Conservation (phyloP, 2,329 filamentous ascomycete genomes). For the Venturia aucupariae region DNA sequence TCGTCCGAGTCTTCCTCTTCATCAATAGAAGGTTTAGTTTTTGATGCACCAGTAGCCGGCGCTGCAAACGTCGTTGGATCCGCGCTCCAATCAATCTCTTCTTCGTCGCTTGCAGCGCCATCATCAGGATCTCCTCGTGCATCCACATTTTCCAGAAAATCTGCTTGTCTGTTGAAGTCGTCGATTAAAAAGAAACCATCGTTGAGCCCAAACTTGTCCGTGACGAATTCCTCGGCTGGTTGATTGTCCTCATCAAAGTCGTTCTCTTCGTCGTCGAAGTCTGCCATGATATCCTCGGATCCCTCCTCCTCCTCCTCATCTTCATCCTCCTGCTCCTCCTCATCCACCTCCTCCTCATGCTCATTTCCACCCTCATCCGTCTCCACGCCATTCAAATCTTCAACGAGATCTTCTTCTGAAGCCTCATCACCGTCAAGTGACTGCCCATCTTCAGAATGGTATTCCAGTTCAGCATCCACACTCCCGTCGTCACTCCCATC, state of each 20-base stretch:
- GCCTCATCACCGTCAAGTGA: slow-evolving; percentile 24
- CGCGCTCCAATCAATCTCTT: slow-evolving; percentile 78
- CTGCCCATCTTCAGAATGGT: slow-evolving; percentile 26
- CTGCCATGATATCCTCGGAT: slow-evolving; percentile 23
- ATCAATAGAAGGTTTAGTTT: slow-evolving; percentile 24
- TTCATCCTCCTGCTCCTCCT: too few relatives aligned
- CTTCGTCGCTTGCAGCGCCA: slow-evolving; percentile 69
- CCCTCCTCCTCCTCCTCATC: slow-evolving; percentile 28
- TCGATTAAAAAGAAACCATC: slow-evolving; percentile 98
- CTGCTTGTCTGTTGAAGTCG: slow-evolving; percentile 89
- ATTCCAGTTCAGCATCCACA: slow-evolving; percentile 16
- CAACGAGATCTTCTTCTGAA: slow-evolving; percentile 23
- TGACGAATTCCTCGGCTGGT: slow-evolving; percentile 47
- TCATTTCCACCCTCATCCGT: slow-evolving; percentile 32
- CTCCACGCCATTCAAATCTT: slow-evolving; percentile 22
- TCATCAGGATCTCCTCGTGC: slow-evolving; percentile 65
- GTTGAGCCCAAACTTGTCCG: slow-evolving; percentile 79
- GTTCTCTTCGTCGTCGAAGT: slow-evolving; percentile 36
- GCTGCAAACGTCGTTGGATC: slow-evolving; percentile 51
- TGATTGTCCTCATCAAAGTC: slow-evolving; percentile 33
- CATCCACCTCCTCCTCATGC: slow-evolving; percentile 25
- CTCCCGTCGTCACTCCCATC: slow-evolving; percentile 17
- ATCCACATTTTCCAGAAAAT: slow-evolving; percentile 82
- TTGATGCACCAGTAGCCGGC: neutral
- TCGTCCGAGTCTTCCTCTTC: slow-evolving; percentile 53